Evolutionary conservation across 805 yeast species (phyloP), one percentile per base, ranked within the genome.

Genomic region (Wickerhamiella siamensis): DNA sequence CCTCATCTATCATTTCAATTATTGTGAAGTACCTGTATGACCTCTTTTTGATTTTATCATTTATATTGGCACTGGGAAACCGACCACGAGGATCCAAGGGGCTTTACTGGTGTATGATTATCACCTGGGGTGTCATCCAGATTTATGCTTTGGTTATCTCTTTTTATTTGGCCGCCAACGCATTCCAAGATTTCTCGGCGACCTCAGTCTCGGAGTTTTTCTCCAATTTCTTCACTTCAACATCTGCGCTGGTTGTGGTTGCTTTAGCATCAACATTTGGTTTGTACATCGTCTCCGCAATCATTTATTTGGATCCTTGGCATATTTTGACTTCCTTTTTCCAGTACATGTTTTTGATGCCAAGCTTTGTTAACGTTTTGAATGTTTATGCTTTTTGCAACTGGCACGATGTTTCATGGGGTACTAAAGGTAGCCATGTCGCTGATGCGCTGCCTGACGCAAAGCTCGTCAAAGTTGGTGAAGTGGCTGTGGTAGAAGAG

Each of bases 371-470:
- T 43, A 61, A 61, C 45, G 72, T 77, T 32, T 61, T 77, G 52
- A 75, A 74, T 54, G 77, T 76, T 38, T 76, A 74, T 57, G 79
- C 82, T 1, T 76, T 77, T 56, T 76, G 80, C 63, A 76, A 76
- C 58, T 74, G 77, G 63, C 81, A 76, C 54, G 82, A 76, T 59
- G 72, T 76, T 38, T 76, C 82, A 2, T 76, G 82, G 82, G 82
- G 82, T 44, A 76, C 82, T n/a, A 76, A 77, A 56, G 82, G 82
- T 33, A 72, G 75, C 34, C 79, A 58, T 40, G 57, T 53, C 3
- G 74, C 75, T 4, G 67, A 61, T 29, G 73, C 70, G 32, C 65
- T 75, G 54, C 79, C 80, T 40, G 75, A 72, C 10, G 58, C 58
- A 34, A 50, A 57, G 16, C 71, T 67, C 50, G 68, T 66, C 31